phyloP scores from a whole-genome alignment of 441 rosid genomes.

The Capsella rubella region DNA sequence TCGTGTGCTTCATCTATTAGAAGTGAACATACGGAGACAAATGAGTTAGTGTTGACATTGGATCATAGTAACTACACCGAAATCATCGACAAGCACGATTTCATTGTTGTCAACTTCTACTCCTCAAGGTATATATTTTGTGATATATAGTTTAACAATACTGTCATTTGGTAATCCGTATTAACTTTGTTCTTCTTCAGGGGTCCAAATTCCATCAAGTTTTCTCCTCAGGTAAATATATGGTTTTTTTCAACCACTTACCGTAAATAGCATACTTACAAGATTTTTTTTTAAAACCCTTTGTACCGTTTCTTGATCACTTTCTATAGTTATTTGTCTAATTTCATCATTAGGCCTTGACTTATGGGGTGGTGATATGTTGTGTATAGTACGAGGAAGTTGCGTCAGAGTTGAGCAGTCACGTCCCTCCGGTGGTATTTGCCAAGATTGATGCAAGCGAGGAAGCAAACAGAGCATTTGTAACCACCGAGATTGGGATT shows the following conservation, averaged over 20 bases:
- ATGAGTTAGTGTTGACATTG: constrained; percentile 80
- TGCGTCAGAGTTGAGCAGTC: constrained; percentile 72
- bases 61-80: constrained; percentile 83
- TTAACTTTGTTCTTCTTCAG: constrained; percentile 45
- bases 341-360: not conserved
- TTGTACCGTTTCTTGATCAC: not conserved
- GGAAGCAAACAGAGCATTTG: constrained; percentile 71
- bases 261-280: too few species aligned
- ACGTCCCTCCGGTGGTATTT: constrained; percentile 66
- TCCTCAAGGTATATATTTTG: constrained; percentile 72
- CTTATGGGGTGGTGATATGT: not conserved
- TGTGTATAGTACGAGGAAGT: constrained; percentile 81
- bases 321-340: not conserved
- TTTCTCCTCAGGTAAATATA: constrained; percentile 80
- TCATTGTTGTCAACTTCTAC: constrained; percentile 91
- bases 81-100: constrained; percentile 65
- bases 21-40: constrained; percentile 46
- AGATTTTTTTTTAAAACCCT: too few species aligned
- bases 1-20: constrained; percentile 36
- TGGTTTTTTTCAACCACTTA: constrained; percentile 1
- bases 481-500: constrained; percentile 51
- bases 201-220: constrained; percentile 92
- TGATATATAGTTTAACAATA: not conserved
- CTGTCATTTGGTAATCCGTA: constrained; percentile 14
- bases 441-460: constrained; percentile 94